These are phyloP conservation scores for Tetrapisispora namnaoensis DNA, from an alignment of 805 yeast species.

Conservation along the genomic window DNA sequence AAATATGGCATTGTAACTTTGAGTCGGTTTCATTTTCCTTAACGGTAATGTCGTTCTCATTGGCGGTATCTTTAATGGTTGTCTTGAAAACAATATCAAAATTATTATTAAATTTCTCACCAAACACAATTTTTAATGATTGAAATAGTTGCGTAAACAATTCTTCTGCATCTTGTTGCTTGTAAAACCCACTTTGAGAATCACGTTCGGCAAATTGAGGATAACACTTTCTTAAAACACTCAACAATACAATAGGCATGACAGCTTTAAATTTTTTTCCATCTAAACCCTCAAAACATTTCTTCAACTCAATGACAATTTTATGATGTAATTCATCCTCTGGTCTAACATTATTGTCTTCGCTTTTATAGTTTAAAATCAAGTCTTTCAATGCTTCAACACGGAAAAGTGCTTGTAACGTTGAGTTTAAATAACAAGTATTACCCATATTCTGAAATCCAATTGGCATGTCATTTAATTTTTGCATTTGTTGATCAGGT, in stretches of 20 bases:
- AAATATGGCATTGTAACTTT: slow-evolving; percentile 85
- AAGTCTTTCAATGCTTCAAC: slow-evolving; percentile 61
- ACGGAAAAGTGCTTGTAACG: slow-evolving; percentile 79
- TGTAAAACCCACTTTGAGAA: slow-evolving; percentile 53
- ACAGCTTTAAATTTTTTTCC: slow-evolving; percentile 38
- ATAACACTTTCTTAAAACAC: slow-evolving; percentile 51
- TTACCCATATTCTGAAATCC: slow-evolving; percentile 93
- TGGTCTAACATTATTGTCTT: slow-evolving; percentile 16
- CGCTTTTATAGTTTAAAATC: slow-evolving; percentile 44
- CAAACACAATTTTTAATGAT: slow-evolving; percentile 37
- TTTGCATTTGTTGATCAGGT: slow-evolving; percentile 26
- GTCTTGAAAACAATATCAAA: slow-evolving; percentile 61
- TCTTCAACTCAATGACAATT: slow-evolving; percentile 40
- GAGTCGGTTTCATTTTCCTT: slow-evolving; percentile 45
- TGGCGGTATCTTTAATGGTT: slow-evolving; percentile 51
- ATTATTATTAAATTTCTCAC: slow-evolving; percentile 41
- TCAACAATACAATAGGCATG: slow-evolving; percentile 60
- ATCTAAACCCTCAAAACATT: slow-evolving; percentile 34
- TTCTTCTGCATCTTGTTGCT: slow-evolving; percentile 98
- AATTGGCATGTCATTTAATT: slow-evolving; percentile 54
- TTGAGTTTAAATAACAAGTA: slow-evolving; percentile 88
- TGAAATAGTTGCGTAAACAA: slow-evolving; percentile 71
- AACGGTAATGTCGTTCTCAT: slow-evolving; percentile 38
- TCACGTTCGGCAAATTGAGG: slow-evolving; percentile 89
- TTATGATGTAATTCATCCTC: slow-evolving; percentile 30